These are phyloP conservation scores for Geotrichum candidum DNA, from an alignment of 1,139 yeast genomes.

Conservation along the genomic window DNA sequence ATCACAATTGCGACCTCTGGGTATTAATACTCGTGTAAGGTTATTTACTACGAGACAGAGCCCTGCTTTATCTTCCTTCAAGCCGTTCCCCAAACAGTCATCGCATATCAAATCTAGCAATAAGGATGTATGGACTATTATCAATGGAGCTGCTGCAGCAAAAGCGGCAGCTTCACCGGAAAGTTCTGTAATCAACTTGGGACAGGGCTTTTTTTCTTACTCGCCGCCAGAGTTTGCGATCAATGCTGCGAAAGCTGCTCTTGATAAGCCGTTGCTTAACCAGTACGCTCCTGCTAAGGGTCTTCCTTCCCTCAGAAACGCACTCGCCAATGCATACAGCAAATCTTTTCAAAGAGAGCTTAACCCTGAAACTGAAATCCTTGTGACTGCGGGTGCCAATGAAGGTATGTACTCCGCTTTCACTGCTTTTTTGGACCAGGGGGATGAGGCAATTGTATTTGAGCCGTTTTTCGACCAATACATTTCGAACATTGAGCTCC, in stretches of 20 bases:
- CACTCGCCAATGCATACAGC: slow-evolving; percentile 66
- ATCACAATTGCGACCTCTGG: not conserved
- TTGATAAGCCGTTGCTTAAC: slow-evolving; percentile 65
- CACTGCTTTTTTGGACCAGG: slow-evolving; percentile 76
- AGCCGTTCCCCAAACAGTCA: slow-evolving; percentile 24
- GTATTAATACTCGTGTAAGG: not conserved
- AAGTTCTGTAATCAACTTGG: slow-evolving; percentile 76
- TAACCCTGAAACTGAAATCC: slow-evolving; percentile 53
- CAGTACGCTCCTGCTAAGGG: slow-evolving; percentile 93
- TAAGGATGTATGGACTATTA: slow-evolving; percentile 90
- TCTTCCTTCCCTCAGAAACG: slow-evolving; percentile 63
- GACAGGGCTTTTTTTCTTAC: slow-evolving; percentile 95
- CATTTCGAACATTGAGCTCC: slow-evolving; percentile 84
- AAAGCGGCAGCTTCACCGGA: slow-evolving; percentile 55
- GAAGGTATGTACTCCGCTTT: slow-evolving; percentile 86
- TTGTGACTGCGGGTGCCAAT: slow-evolving; percentile 93
- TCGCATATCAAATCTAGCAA: slow-evolving; percentile 26
- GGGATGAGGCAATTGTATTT: slow-evolving; percentile 92
- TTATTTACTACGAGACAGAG: not conserved
- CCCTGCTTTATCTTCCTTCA: not conserved
- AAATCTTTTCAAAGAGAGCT: slow-evolving; percentile 57
- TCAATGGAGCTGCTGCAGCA: slow-evolving; percentile 89
- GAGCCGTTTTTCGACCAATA: slow-evolving; percentile 97
- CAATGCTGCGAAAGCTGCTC: slow-evolving; percentile 72
- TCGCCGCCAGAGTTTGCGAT: slow-evolving; percentile 91